Evolutionary conservation across 1,139 yeast species (phyloP), one percentile per base, ranked within the genome.

Genomic region (Ogataea hybrid): DNA sequence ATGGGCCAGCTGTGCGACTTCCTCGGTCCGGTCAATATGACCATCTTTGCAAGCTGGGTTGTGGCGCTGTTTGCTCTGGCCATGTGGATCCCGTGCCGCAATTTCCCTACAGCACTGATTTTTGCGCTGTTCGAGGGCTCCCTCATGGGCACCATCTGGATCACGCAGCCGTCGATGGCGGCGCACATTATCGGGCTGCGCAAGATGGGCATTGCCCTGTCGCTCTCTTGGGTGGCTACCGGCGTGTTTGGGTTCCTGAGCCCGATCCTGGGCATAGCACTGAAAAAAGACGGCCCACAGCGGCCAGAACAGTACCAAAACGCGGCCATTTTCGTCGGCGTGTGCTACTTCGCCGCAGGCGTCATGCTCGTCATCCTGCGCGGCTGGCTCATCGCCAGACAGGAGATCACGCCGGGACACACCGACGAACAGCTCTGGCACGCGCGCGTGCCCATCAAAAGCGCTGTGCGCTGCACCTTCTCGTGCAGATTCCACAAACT

Each of bases 321-420:
- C 50, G 75, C 81, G 32, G 64, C 79, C 0, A 68, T 78, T 3
- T 79, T 77, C 57, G 73, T 79, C 17, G 84, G 84, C 0, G 58
- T 64, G 4, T 64, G 75, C 4, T 78, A 73, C 52, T 43, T 72
- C n/a, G 75, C 61, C 2, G 70, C 77, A 31, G 67, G 74, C 1
- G 16, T 64, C 1, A 35, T 58, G 5, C 54, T 75, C 33, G 56
- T 73, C 35, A 27, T 73, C 2, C 49, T 75, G 36, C 63, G 84
- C 51, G 80, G 77, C 0, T 76, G 73, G 62, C 44, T 77, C 6
- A 64, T 71, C 31, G 73, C 74, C 8, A 64, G 82, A 50, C 76
- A 75, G 50, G 48, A 47, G 12, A 48, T 62, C 5, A 51, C 59
- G 5, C 36, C 39, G 14, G 46, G 47, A 10, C 20, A 49, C 4